These are phyloP conservation scores for Podila minutissima DNA, from an alignment of 192 early-diverging fungal species.

Conservation along the genomic window DNA sequence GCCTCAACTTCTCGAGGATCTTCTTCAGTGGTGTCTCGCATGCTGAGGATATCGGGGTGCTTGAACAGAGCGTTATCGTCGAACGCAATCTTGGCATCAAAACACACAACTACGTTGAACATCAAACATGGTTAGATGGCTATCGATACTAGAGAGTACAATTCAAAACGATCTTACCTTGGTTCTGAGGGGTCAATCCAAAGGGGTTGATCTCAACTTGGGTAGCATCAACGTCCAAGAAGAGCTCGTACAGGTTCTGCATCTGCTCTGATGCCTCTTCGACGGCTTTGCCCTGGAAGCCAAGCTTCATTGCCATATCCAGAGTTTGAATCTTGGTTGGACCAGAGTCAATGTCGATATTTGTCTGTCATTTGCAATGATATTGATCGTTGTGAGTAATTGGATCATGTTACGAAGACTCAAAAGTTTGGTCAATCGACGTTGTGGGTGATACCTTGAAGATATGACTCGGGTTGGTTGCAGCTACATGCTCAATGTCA, in stretches of 20 bases:
- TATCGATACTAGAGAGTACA: background rate
- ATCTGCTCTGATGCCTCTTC: slow-evolving; percentile 47
- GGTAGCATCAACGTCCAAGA: slow-evolving; percentile 32
- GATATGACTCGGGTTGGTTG: slow-evolving; percentile 19
- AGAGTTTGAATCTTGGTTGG: slow-evolving; percentile 40
- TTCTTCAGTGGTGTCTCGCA: slow-evolving; percentile 47
- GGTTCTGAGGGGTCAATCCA: slow-evolving; percentile 36
- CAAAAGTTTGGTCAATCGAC: background rate
- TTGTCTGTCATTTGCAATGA: slow-evolving; percentile 2
- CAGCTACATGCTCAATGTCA: slow-evolving; percentile 41
- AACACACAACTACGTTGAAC: background rate
- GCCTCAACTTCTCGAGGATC: slow-evolving; percentile 42
- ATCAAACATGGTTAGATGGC: background rate
- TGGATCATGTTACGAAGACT: background rate
- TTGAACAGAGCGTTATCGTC: slow-evolving; percentile 43
- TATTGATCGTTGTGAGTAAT: background rate
- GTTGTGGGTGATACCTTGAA: slow-evolving; percentile 16
- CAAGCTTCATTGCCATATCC: slow-evolving; percentile 49
- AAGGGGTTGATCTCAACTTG: slow-evolving; percentile 49
- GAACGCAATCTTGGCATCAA: slow-evolving; percentile 47
- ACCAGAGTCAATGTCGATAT: slow-evolving; percentile 39
- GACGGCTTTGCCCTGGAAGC: slow-evolving; percentile 35
- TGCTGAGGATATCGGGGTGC: slow-evolving; percentile 27
- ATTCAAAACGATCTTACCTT: slow-evolving; percentile 3
- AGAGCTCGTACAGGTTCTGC: slow-evolving; percentile 44